Percentiles rank a stretch among this genome's conserved stretches.
Conservation (phyloP, 2,329 filamentous ascomycete genomes). For the Drechslerella stenobrocha region DNA sequence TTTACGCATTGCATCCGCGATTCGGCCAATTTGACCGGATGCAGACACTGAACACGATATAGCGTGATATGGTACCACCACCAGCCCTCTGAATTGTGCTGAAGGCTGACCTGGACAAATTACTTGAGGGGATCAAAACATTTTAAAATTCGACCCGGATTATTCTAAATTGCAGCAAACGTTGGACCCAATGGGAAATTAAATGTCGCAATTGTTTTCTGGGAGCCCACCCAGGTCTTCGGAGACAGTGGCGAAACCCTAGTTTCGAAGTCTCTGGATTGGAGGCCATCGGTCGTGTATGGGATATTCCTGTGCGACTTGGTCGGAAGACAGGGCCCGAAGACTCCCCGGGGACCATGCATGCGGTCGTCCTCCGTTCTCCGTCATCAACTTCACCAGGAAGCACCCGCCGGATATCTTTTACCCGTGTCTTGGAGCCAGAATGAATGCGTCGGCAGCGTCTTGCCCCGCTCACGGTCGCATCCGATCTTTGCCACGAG, state of each 20-base stretch:
- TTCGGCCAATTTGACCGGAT: no score
- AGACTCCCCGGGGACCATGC: no score
- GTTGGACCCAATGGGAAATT: constrained; percentile 48
- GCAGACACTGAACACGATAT: no score
- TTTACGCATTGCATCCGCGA: no score
- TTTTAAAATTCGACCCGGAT: constrained; percentile 28
- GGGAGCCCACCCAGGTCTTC: constrained; percentile 10
- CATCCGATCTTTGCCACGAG: constrained; percentile 44
- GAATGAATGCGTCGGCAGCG: constrained; percentile 16
- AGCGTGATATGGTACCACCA: no score
- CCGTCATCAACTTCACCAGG: no score
- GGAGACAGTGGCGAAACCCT: constrained; percentile 30
- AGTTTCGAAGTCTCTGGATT: constrained; percentile 7
- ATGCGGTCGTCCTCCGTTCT: no score
- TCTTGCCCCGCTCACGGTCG: constrained; percentile 41
- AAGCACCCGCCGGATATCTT: no score
- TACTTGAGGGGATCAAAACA: constrained; percentile 23
- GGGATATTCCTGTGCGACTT: constrained; percentile 1
- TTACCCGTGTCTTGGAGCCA: constrained; percentile 16
- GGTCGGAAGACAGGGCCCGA: not conserved
- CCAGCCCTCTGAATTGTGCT: no score
- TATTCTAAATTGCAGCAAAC: constrained; percentile 10
- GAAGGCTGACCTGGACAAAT: constrained; percentile 17
- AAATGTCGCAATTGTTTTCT: constrained; percentile 48
- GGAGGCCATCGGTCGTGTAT: not conserved